Evolutionary conservation across 176 grass and related monocot species (phyloP).

Genomic region (Lolium rigidum): DNA sequence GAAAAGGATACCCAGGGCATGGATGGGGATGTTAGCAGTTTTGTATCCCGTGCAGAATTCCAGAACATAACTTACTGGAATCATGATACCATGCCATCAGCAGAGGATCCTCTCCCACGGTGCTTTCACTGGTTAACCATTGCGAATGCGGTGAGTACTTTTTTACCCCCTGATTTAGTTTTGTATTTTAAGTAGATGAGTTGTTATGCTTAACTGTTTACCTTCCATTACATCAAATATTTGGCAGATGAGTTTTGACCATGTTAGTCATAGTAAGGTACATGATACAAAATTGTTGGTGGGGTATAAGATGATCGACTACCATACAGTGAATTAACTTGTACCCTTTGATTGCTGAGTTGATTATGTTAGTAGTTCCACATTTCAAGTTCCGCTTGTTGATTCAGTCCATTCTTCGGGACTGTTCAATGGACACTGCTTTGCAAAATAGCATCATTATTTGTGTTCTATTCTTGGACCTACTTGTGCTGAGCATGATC

Average conservation of each 20-base stretch:
- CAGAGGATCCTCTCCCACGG: constrained; percentile 76
- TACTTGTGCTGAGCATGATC: constrained; percentile 22
- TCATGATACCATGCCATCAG: constrained; percentile 79
- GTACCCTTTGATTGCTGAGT: neutral
- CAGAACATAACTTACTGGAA: constrained; percentile 90
- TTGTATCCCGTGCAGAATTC: constrained; percentile 73
- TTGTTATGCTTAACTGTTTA: constrained; percentile 14
- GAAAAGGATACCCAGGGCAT: constrained; percentile 43
- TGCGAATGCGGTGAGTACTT: constrained; percentile 76
- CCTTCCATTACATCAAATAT: neutral
- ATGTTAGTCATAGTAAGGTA: neutral
- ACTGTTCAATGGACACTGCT: neutral
- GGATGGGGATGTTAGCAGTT: constrained; percentile 57
- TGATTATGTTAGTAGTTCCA: neutral
- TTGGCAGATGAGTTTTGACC: neutral
- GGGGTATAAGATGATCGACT: neutral
- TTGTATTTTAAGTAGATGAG: constrained; percentile 12
- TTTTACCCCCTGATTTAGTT: neutral
- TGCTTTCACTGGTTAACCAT: constrained; percentile 91
- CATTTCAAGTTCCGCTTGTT: neutral
- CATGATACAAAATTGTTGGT: neutral
- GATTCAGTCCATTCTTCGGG: neutral
- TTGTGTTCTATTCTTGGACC: neutral
- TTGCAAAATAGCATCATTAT: neutral
- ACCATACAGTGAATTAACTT: constrained; percentile 8